Evolutionary conservation across 306 rosid genomes (phyloP).

Genomic region (Crotalaria pallida): DNA sequence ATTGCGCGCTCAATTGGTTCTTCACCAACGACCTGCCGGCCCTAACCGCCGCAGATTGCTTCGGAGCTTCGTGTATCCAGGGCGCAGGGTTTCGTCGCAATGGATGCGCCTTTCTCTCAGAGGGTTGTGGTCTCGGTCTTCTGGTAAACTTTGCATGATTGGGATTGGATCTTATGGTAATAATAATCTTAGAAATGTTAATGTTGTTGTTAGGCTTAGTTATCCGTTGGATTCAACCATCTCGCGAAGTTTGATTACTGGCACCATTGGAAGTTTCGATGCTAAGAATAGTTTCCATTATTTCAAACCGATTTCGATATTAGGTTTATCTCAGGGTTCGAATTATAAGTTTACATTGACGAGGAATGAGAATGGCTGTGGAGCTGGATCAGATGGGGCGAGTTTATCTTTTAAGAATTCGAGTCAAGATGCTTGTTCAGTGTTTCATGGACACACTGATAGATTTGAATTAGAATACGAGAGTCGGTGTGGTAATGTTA

Average conservation of each 20-base stretch:
- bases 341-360: conserved; percentile 40
- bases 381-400: conserved; percentile 27
- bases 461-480: conserved; percentile 54
- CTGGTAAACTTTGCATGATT: conserved; percentile 76
- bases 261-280: conserved; percentile 59
- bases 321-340: conserved; percentile 44
- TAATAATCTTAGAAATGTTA: background rate
- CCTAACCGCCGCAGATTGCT: conserved; percentile 25
- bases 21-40: conserved; percentile 14
- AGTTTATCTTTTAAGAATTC: conserved; percentile 24
- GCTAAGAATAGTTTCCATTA: conserved; percentile 20
- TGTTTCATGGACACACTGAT: conserved; percentile 24
- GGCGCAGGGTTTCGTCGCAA: conserved; percentile 20
- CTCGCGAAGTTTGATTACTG: conserved; percentile 51
- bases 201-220: conserved; percentile 62
- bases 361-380: conserved; percentile 43
- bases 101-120: conserved; percentile 29
- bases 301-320: conserved; percentile 46
- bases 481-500: conserved; percentile 40
- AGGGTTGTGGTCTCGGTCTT: conserved; percentile 61
- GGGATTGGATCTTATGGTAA: conserved; percentile 38
- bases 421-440: conserved; percentile 32
- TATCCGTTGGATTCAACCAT: conserved; percentile 38
- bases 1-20: conserved; percentile 33
- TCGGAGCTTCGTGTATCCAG: conserved; percentile 30